Base-by-base conservation (phyloP, 1,284 basidiomycete genomes). In the Tetrapyrgos nigripes region DNA sequence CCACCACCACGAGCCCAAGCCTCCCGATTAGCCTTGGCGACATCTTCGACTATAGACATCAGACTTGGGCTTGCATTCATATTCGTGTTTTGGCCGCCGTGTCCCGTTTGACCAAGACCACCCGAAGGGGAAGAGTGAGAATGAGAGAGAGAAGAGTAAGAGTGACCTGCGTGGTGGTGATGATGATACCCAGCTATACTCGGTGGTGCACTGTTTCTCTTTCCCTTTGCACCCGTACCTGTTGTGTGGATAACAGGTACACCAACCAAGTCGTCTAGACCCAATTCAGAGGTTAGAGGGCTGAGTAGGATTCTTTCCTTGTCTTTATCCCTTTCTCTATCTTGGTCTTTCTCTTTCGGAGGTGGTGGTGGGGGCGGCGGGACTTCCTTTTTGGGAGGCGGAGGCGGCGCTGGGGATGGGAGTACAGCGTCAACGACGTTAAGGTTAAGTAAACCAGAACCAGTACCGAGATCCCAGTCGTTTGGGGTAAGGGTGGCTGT, bases 11-110 rank as follows among this genome's bases (percentile, higher is more conserved):
- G 57, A 29, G 37, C 53, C 66, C 72, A 69, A 10, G 68, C 70
- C 10, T 73, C 63, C 28, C 73, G 61, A 62, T 83, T 82, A 53
- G 71, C 71, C 45, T 76, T 76, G 10, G 85, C 70, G 33, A 88
- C 83, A 59, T 79, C 82, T 64, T 88, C 87, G 4, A 90, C 83
- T 62, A 90, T 85, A 64, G 82, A 85, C 87, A 91, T 85, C 66
- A 91, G 70, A 47, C 82, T 89, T 3, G 33, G 29, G n/a, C 50
- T n/a, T 47, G 72, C 62, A 47, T 62, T 75, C n/a, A 57, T 33
- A 33, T 26, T 33, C 37, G 8, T n/a, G 37, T 40, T 17, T n/a
- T n/a, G n/a, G n/a, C n/a, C n/a, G n/a, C n/a, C n/a, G n/a, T n/a
- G n/a, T n/a, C n/a, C n/a, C n/a, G n/a, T n/a, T n/a, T n/a, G n/a